A percentile compares a stretch with the other conserved stretches of the same genome.
Conservation (phyloP, 2,329 filamentous ascomycete genomes). For the Penicillium sp. region DNA sequence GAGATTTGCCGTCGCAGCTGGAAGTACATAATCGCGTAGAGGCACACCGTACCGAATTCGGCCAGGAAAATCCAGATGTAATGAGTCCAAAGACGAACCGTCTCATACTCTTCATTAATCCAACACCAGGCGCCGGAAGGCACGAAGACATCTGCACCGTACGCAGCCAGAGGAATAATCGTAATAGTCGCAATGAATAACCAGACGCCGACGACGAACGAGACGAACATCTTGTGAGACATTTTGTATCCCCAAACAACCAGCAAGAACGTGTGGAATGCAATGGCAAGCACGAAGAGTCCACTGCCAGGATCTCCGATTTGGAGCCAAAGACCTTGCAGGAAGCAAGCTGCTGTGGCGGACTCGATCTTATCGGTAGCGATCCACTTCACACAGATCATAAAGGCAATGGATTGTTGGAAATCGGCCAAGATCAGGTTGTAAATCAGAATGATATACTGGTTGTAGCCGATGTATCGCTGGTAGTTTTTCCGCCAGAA, state of each 20-base stretch:
- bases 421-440: conserved; percentile 57
- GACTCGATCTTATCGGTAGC: conserved; percentile 47
- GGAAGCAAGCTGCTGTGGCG: conserved; percentile 49
- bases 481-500: conserved; percentile 53
- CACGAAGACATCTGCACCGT: conserved; percentile 49
- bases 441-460: conserved; percentile 58
- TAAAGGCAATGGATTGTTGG: conserved; percentile 54
- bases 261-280: conserved; percentile 55
- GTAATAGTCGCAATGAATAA: conserved; percentile 49
- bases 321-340: conserved; percentile 56
- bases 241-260: conserved; percentile 52
- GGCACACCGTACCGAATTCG: conserved; percentile 52
- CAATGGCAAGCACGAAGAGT: conserved; percentile 58
- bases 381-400: conserved; percentile 54
- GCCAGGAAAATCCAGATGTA: conserved; percentile 57
- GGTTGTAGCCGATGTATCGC: conserved; percentile 56
- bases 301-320: conserved; percentile 56
- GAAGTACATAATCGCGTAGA: conserved; percentile 53
- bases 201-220: conserved; percentile 50
- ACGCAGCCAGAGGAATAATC: conserved; percentile 48
- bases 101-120: conserved; percentile 48
- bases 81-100: conserved; percentile 51
- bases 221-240: conserved; percentile 49
- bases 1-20: conserved; percentile 50
- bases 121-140: conserved; percentile 58